Conservation (phyloP, 208 protist species). For the Leishmania gerbilli region DNA sequence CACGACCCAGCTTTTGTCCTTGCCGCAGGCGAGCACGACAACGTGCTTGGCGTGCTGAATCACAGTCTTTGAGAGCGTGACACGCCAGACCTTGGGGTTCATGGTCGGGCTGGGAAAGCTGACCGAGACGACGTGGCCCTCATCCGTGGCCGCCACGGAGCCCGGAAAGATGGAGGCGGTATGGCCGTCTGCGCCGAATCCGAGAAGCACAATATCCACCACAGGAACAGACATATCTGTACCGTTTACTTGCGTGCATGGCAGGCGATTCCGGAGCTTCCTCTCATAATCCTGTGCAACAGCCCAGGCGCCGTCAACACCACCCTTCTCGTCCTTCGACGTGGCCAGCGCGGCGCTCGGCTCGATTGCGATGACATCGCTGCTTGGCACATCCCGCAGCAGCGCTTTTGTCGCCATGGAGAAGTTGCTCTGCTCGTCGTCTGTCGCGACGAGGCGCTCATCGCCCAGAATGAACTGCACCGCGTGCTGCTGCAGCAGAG, state of each 20-base stretch:
- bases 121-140: conserved; percentile 38
- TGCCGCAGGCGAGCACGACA: conserved; percentile 65
- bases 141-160: conserved; percentile 51
- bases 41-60: conserved; percentile 73
- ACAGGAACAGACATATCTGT: conserved; percentile 35
- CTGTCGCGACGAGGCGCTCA: conserved; percentile 57
- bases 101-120: conserved; percentile 75
- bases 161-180: conserved; percentile 84
- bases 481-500: conserved; percentile 37
- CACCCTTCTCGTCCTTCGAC: conserved; percentile 26
- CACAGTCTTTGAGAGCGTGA: conserved; percentile 64
- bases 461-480: conserved; percentile 74
- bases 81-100: conserved; percentile 82
- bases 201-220: conserved; percentile 79
- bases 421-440: conserved; percentile 65
- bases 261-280: conserved; percentile 29
- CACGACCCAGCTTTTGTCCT: conserved; percentile 78
- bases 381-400: conserved; percentile 52
- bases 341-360: conserved; percentile 34
- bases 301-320: conserved; percentile 38
- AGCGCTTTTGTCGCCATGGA: conserved; percentile 61
- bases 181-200: conserved; percentile 82
- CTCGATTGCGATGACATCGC: conserved; percentile 48
- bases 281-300: conserved; percentile 46
- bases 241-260: neutral